Evolutionary conservation across 2,329 filamentous ascomycete genomes (phyloP).

Genomic region (Sclerotinia glacialis): DNA sequence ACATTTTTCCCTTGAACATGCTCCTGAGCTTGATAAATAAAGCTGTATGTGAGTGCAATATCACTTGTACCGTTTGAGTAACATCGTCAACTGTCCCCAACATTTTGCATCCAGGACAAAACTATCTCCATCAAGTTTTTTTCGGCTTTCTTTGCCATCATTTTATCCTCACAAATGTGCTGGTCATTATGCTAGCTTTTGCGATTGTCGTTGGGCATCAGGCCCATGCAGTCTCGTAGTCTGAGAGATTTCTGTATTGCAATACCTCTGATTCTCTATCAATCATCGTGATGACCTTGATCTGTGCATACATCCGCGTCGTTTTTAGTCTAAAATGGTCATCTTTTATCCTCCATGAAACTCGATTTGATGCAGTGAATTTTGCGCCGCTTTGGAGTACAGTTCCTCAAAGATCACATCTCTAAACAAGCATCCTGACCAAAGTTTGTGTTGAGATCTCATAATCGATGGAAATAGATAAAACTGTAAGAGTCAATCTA

Average conservation of each 20-base stretch:
- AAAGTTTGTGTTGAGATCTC: not conserved
- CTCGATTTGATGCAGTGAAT: not conserved
- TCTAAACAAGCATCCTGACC: not conserved
- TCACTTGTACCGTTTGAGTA: not conserved
- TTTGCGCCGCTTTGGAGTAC: not conserved
- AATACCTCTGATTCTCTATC: not conserved
- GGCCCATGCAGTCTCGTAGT: not conserved
- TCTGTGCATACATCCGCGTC: not conserved
- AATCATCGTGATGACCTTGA: not conserved
- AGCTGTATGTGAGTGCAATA: not conserved
- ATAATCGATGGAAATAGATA: too few species aligned
- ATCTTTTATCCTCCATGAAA: not conserved
- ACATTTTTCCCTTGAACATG: not conserved
- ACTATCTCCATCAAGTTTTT: not conserved
- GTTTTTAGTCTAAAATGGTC: not conserved
- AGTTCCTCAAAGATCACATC: not conserved
- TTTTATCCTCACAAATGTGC: not conserved
- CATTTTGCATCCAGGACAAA: not conserved
- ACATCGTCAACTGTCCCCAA: not conserved
- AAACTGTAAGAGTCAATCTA: not conserved
- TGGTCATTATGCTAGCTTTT: not conserved
- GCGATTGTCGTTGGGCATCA: not conserved
- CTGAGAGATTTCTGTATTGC: not conserved
- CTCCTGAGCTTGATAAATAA: not conserved
- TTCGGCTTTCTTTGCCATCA: not conserved